These are phyloP conservation scores for Serendipita sp. DNA, from an alignment of 768 basidiomycete genomes.

Conservation along the genomic window DNA sequence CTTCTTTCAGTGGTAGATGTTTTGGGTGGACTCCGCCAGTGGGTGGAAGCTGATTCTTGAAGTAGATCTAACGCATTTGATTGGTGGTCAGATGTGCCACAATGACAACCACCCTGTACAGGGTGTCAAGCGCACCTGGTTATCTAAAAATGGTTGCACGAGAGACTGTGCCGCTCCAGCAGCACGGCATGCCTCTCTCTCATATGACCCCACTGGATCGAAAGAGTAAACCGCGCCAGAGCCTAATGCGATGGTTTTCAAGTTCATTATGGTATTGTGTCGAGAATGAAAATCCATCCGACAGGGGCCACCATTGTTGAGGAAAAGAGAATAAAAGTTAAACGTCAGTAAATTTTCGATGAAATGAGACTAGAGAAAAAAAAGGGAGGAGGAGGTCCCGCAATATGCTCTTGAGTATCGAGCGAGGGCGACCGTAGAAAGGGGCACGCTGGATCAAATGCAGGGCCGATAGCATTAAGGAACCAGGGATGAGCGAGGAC, in stretches of 20 bases:
- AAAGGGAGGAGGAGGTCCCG: too few relatives aligned
- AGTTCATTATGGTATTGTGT: neutral
- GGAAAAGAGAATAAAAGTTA: neutral
- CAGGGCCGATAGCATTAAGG: constrained; percentile 2
- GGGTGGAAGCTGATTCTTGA: constrained; percentile 80
- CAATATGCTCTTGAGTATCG: too few relatives aligned
- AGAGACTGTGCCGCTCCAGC: constrained; percentile 90
- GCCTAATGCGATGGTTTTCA: constrained; percentile 29
- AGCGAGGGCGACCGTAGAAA: too few relatives aligned
- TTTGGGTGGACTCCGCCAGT: constrained; percentile 57
- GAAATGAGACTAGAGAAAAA: too few relatives aligned
- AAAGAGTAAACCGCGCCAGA: constrained; percentile 99
- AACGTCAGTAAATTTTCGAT: neutral
- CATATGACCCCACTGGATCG: constrained; percentile 96
- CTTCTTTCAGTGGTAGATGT: constrained; percentile 65
- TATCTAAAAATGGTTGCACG: constrained; percentile 95
- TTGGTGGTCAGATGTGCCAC: neutral
- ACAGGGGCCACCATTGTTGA: neutral
- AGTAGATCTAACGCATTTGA: constrained; percentile 59
- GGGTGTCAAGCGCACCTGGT: constrained; percentile 52
- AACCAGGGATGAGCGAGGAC: constrained; percentile 10
- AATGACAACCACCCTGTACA: neutral
- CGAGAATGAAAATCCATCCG: neutral
- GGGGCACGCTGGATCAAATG: constrained; percentile 9
- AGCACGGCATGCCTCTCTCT: constrained; percentile 90